A percentile compares a stretch with the other conserved stretches of the same genome.
These are phyloP conservation scores for Clitocybe nebularis DNA, from an alignment of 1,284 basidiomycete genomes.

Conservation along the genomic window DNA sequence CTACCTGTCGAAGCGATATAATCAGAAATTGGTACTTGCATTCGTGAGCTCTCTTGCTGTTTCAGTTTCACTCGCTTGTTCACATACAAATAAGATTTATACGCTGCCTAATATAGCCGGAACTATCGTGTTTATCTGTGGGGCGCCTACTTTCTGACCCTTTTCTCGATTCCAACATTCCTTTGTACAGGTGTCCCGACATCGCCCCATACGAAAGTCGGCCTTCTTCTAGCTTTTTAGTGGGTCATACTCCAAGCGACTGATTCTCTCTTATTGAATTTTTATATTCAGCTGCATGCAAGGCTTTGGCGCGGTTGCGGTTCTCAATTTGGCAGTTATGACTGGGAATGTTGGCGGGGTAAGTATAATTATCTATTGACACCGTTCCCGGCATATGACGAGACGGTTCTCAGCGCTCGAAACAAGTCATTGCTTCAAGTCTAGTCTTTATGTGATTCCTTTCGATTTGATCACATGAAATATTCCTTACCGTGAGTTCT, in stretches of 20 bases:
- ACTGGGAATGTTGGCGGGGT: conserved; percentile 42
- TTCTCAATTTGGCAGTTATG: conserved; percentile 43
- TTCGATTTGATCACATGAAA: neutral
- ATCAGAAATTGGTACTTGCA: conserved; percentile 41
- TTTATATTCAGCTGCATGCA: conserved; percentile 34
- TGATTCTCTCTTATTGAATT: neutral
- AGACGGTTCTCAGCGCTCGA: conserved; percentile 29
- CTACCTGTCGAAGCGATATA: conserved; percentile 38
- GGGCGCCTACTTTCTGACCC: conserved; percentile 4
- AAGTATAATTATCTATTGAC: no score
- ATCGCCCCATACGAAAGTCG: conserved; percentile 39
- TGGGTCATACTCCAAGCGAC: conserved; percentile 26
- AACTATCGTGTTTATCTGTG: conserved; percentile 45
- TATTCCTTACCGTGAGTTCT: neutral
- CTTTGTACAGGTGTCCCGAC: conserved; percentile 32
- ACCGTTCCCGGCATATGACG: neutral
- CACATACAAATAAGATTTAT: conserved; percentile 28
- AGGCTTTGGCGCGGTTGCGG: conserved; percentile 40
- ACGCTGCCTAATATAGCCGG: conserved; percentile 47
- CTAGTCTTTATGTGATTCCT: conserved; percentile 38
- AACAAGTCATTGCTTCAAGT: conserved; percentile 44
- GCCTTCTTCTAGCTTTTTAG: conserved; percentile 48
- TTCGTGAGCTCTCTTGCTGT: conserved; percentile 28
- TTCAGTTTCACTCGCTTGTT: neutral
- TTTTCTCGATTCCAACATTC: conserved; percentile 1